These are phyloP conservation scores for Helicostylum pulchrum DNA, from an alignment of 192 early-diverging fungal genomes.

Conservation along the genomic window DNA sequence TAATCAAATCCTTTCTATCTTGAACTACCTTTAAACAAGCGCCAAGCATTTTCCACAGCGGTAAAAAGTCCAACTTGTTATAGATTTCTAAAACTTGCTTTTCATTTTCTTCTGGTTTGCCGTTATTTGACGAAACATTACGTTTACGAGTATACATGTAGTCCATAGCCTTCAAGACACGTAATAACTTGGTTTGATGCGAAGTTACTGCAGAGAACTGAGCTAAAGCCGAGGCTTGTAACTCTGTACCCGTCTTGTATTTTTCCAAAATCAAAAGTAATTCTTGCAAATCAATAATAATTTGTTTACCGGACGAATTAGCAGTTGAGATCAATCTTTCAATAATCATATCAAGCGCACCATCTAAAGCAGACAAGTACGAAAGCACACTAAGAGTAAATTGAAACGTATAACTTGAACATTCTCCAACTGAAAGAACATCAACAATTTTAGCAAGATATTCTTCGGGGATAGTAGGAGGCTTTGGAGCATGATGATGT, in stretches of 20 bases:
- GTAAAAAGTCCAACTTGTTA: slow-evolving; percentile 47
- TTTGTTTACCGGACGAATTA: slow-evolving; percentile 59
- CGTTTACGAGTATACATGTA: slow-evolving; percentile 65
- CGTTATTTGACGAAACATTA: not conserved
- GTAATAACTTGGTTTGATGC: slow-evolving; percentile 85
- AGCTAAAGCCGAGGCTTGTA: slow-evolving; percentile 67
- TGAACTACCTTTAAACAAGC: slow-evolving; percentile 66
- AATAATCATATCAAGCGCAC: slow-evolving; percentile 68
- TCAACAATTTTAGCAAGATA: slow-evolving; percentile 81
- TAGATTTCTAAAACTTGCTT: slow-evolving; percentile 48
- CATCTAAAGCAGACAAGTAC: slow-evolving; percentile 69
- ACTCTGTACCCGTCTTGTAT: slow-evolving; percentile 54
- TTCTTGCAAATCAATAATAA: slow-evolving; percentile 67
- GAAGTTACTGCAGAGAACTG: slow-evolving; percentile 81
- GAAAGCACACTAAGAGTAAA: slow-evolving; percentile 87
- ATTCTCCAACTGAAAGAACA: slow-evolving; percentile 83
- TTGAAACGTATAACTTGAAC: slow-evolving; percentile 91
- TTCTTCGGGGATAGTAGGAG: slow-evolving; percentile 76
- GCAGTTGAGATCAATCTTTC: slow-evolving; percentile 70
- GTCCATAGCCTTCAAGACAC: slow-evolving; percentile 92
- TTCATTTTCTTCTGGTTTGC: slow-evolving; percentile 31
- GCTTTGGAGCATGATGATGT: slow-evolving; percentile 44
- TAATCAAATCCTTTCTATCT: slow-evolving; percentile 72
- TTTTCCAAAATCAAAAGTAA: slow-evolving; percentile 58
- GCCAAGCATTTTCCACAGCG: slow-evolving; percentile 78